Evolutionary conservation across 192 early-diverging fungal genomes (phyloP).

Genomic region (Rhizoclosmatium globosum): DNA sequence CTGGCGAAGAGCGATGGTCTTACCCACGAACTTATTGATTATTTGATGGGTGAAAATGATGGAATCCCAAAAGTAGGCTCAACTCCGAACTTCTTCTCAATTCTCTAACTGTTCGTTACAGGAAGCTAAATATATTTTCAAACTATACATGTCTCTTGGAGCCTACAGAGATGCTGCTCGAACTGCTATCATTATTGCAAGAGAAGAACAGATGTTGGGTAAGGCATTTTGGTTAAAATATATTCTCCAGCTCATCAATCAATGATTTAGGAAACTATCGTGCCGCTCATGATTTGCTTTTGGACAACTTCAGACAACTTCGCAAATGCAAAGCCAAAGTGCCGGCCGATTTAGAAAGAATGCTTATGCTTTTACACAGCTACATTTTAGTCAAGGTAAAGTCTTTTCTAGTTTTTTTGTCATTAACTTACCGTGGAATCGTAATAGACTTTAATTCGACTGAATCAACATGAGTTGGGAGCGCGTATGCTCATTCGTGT

Average conservation of each 20-base stretch:
- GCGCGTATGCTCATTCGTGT: conserved; percentile 68
- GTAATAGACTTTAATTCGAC: conserved; percentile 52
- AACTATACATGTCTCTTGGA: conserved; percentile 66
- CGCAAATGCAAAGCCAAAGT: conserved; percentile 47
- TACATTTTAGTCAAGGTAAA: conserved; percentile 68
- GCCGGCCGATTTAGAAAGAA: conserved; percentile 59
- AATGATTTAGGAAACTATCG: conserved; percentile 54
- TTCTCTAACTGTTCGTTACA: conserved; percentile 20
- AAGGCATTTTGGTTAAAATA: background rate
- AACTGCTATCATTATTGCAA: conserved; percentile 66
- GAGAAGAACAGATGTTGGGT: conserved; percentile 63
- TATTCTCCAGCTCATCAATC: background rate
- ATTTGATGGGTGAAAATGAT: conserved; percentile 65
- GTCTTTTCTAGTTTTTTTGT: background rate
- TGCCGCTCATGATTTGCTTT: conserved; percentile 61
- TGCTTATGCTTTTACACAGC: conserved; percentile 68
- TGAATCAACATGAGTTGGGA: conserved; percentile 57
- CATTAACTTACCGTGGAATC: background rate
- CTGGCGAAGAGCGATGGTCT: conserved; percentile 61
- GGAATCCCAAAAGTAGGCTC: conserved; percentile 59
- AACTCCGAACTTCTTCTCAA: background rate
- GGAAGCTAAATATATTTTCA: conserved; percentile 70
- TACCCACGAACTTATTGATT: conserved; percentile 66
- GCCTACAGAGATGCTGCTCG: conserved; percentile 62
- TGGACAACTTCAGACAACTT: conserved; percentile 61